Conservation (phyloP, 2,329 filamentous ascomycete species). For the Aspergillus latus region DNA sequence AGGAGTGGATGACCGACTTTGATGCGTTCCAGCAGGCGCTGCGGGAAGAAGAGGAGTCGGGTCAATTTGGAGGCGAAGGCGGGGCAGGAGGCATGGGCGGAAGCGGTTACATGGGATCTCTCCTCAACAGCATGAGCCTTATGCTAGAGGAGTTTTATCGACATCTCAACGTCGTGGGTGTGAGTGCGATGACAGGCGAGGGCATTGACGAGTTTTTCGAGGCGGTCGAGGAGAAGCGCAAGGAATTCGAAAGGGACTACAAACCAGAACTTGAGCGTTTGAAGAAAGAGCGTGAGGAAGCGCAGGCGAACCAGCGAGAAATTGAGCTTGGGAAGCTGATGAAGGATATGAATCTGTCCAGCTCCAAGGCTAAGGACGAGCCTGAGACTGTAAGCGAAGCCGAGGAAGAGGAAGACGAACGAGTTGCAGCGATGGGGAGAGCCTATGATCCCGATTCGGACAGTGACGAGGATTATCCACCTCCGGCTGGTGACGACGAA, state of each 20-base stretch:
- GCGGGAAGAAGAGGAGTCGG: constrained; percentile 72
- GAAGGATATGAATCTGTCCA: constrained; percentile 77
- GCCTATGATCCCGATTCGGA: constrained; percentile 40
- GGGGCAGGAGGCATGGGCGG: constrained; percentile 62
- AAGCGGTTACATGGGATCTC: constrained; percentile 92
- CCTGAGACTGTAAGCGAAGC: constrained; percentile 50
- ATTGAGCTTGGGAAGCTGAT: constrained; percentile 89
- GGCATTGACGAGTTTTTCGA: constrained; percentile 93
- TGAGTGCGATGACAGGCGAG: constrained; percentile 87
- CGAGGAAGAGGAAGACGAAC: constrained; percentile 51
- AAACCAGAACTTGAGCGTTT: constrained; percentile 84
- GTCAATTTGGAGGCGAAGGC: constrained; percentile 71
- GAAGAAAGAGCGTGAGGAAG: constrained; percentile 70
- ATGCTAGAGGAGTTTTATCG: constrained; percentile 98
- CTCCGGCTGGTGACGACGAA: constrained; percentile 60
- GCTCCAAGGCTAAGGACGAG: constrained; percentile 32
- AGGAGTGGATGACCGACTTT: constrained; percentile 99
- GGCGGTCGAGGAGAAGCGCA: constrained; percentile 80
- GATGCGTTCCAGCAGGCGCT: constrained; percentile 91
- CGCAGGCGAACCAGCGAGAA: constrained; percentile 70
- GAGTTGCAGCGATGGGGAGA: constrained; percentile 33
- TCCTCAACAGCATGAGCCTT: constrained; percentile 96
- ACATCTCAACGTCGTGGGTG: constrained; percentile 87
- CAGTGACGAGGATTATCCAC: constrained; percentile 57
- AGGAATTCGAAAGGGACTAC: constrained; percentile 88